These are phyloP conservation scores for Russula emetica DNA, from an alignment of 768 basidiomycete genomes.

Conservation along the genomic window DNA sequence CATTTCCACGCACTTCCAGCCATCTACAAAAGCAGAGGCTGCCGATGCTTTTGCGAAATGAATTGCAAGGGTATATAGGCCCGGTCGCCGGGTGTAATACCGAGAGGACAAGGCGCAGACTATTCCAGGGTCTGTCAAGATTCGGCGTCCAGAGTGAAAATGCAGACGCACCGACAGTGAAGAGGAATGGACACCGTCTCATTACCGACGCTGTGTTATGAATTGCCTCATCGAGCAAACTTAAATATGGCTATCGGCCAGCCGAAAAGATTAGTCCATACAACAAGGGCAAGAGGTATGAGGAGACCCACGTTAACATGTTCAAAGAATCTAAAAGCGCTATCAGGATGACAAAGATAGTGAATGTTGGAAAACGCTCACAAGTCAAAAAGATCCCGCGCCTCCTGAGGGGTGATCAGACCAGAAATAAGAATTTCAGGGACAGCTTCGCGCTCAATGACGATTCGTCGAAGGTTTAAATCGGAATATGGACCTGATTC, in stretches of 20 bases:
- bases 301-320: constrained; percentile 47
- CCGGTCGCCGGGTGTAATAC: constrained; percentile 53
- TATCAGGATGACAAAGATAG: constrained; percentile 2
- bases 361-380: constrained; percentile 23
- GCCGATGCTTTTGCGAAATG: constrained; percentile 61
- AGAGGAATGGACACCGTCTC: constrained; percentile 53
- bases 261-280: constrained; percentile 13
- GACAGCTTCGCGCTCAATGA: constrained; percentile 34
- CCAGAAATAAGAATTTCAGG: constrained; percentile 36
- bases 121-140: constrained; percentile 27
- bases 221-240: constrained; percentile 52
- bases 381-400: constrained; percentile 33
- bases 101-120: constrained; percentile 70
- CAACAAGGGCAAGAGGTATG: constrained; percentile 4
- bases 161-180: constrained; percentile 51
- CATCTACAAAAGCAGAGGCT: constrained; percentile 55
- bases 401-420: constrained; percentile 33
- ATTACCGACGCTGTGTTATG: constrained; percentile 53
- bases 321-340: constrained; percentile 44
- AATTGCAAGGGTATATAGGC: constrained; percentile 53
- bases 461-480: constrained; percentile 34
- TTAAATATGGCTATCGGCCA: constrained; percentile 47
- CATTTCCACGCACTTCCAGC: constrained; percentile 65
- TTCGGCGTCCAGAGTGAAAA: background rate
- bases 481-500: constrained; percentile 32